Evolutionary conservation across 2,329 filamentous ascomycete species (phyloP).

Genomic region (Beauveria asiatica): DNA sequence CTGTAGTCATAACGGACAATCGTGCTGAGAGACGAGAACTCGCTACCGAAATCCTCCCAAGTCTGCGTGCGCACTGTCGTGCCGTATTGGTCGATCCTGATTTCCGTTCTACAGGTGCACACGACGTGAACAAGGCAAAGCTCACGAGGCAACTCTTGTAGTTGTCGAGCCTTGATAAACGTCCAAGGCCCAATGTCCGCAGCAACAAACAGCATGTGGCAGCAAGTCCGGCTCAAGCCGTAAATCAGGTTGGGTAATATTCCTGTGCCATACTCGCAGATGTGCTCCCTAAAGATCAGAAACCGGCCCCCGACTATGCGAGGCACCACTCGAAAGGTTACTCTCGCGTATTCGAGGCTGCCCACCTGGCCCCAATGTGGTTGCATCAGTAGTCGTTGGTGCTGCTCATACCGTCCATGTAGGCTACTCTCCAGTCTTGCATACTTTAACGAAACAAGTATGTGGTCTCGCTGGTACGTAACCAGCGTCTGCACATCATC

Average conservation of each 20-base stretch:
- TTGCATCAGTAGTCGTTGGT: neutral
- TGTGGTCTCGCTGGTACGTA: neutral
- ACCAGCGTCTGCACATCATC: neutral
- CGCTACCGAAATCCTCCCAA: neutral
- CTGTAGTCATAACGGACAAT: too few relatives aligned
- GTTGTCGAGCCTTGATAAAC: too few relatives aligned
- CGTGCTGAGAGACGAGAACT: neutral
- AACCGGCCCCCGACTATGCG: neutral
- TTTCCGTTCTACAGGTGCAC: neutral
- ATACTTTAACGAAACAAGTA: neutral
- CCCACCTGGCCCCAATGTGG: too few relatives aligned
- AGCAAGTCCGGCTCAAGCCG: neutral
- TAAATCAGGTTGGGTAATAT: accelerated
- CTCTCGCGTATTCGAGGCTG: too few relatives aligned
- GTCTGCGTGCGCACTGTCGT: neutral
- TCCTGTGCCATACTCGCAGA: neutral
- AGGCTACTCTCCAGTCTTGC: neutral
- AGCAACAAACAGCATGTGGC: neutral
- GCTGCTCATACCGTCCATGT: neutral
- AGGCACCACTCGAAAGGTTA: neutral
- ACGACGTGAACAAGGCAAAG: neutral
- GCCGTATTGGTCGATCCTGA: neutral
- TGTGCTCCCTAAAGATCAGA: neutral
- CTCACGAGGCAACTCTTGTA: neutral
- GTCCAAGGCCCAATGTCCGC: too few relatives aligned